Base-by-base conservation (phyloP, 2,329 filamentous ascomycete genomes). In the Trichoderma lentiforme region DNA sequence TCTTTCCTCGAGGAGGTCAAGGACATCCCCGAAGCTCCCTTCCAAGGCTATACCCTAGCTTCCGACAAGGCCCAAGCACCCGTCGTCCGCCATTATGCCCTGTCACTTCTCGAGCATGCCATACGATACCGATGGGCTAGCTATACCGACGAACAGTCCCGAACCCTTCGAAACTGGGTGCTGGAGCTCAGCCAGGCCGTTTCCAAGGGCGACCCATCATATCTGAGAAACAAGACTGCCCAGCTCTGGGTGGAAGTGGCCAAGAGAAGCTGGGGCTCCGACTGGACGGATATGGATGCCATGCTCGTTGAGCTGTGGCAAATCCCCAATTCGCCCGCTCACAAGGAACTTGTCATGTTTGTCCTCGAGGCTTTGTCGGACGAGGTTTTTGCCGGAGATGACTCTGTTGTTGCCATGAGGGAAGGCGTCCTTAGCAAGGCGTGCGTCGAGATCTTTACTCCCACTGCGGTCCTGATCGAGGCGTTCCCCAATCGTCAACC, bases 261-360 rank as follows among this genome's bases (percentile, higher is more conserved):
- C 53, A 98, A 98, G 84, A 89, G 95, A 77, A 93, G 90, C 79
- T 99, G 96, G 96, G 93, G 88, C n/a, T 86, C 89, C 36, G 92
- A 96, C 73, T 99, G 97, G 96, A 90, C 92, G 85, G 91, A 97
- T 79, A 97, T 99, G 95, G 97, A 99, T 80, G 84, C 90, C 74
- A 87, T 93, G 78, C 87, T 99, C 70, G 89, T 95, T 58, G 88
- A 90, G 77, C 86, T 98, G 24, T 99, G 96, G 96, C 91, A 94
- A 80, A 81, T 87, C 18, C 86, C 86, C 21, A 87, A 89, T 74
- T 88, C 88, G 30, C 82, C 86, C 36, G 87, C 88, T 8, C 88
- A 91, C 80, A 96, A 97, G 81, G 92, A 96, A 79, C 88, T 98
- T 70, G 95, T 98, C 36, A 87, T 99, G 39, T 92, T 92, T 73